A percentile compares a stretch with the other conserved stretches of the same genome.
Conservation (phyloP, 2,329 filamentous ascomycete genomes). For the Fusarium albidum region DNA sequence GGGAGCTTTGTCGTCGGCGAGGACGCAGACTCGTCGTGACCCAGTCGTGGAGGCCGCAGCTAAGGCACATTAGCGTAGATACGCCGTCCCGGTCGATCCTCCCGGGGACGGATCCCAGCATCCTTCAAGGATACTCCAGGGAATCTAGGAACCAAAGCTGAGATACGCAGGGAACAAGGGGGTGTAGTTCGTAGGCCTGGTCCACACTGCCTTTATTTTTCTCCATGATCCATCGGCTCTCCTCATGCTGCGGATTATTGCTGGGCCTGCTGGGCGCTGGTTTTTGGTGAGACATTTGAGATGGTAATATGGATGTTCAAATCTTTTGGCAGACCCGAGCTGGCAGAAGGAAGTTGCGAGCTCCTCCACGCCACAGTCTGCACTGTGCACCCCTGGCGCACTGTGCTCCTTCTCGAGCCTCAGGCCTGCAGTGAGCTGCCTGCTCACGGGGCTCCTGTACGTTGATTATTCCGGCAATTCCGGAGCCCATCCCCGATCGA, state of each 20-base stretch:
- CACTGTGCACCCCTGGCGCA: no score
- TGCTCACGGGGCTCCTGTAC: constrained; percentile 1
- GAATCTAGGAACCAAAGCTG: constrained; percentile 24
- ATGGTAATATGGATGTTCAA: constrained; percentile 30
- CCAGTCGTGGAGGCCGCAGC: constrained; percentile 5
- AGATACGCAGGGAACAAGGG: constrained; percentile 6
- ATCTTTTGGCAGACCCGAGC: neutral
- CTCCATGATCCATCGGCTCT: neutral
- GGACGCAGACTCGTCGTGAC: constrained; percentile 1
- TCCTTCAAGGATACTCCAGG: constrained; percentile 29
- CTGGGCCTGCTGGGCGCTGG: neutral
- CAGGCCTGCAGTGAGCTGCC: neutral
- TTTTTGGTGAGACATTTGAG: constrained; percentile 30
- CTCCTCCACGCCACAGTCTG: no score
- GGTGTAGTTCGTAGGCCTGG: constrained; percentile 19
- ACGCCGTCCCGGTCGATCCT: constrained; percentile 29
- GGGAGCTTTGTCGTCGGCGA: neutral
- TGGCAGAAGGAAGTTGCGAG: neutral
- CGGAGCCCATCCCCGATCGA: neutral
- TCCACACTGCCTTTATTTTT: constrained; percentile 9
- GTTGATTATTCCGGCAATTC: neutral
- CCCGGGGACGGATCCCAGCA: constrained; percentile 28
- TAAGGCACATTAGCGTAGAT: constrained; percentile 8
- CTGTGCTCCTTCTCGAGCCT: neutral
- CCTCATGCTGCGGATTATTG: constrained; percentile 4